A percentile compares a stretch with the other conserved stretches of the same genome.
Conservation (phyloP, 768 basidiomycete species). For the Tylopilus felleus region DNA sequence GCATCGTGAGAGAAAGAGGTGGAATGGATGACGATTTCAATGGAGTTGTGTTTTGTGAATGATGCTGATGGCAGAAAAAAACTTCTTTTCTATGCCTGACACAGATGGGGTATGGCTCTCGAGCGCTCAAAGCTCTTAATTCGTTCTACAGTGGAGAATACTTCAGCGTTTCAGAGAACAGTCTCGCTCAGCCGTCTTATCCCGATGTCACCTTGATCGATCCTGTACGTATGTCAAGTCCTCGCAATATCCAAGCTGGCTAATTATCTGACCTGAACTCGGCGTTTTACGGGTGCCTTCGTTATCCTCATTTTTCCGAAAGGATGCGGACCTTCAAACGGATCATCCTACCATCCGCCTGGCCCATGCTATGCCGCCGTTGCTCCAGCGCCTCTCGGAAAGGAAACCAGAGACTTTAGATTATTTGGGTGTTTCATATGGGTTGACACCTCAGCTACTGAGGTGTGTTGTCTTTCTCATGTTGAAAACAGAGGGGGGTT, state of each 20-base stretch:
- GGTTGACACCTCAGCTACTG: conserved; percentile 81
- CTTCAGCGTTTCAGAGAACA: conserved; percentile 76
- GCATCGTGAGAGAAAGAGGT: too few relatives aligned
- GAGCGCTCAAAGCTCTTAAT: conserved; percentile 83
- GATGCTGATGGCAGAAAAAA: neutral
- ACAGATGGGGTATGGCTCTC: conserved; percentile 96
- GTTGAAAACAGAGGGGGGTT: neutral
- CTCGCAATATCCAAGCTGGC: neutral
- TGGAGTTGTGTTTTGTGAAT: neutral
- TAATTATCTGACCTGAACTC: conserved; percentile 1
- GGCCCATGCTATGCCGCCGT: conserved; percentile 80
- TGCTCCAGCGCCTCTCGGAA: conserved; percentile 87
- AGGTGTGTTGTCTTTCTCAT: conserved; percentile 40
- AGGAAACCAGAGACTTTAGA: conserved; percentile 87
- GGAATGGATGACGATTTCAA: too few relatives aligned
- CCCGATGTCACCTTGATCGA: conserved; percentile 53
- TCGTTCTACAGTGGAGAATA: conserved; percentile 92
- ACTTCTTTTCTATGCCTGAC: neutral
- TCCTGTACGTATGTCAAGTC: conserved; percentile 32
- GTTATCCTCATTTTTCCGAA: neutral
- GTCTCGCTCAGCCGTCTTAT: conserved; percentile 48
- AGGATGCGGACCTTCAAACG: conserved; percentile 61
- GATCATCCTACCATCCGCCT: conserved; percentile 76
- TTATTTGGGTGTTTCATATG: conserved; percentile 96
- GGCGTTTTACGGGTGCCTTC: neutral